phyloP scores from a whole-genome alignment of 148 eudicot genomes.

The Gaultheria prostrata region DNA sequence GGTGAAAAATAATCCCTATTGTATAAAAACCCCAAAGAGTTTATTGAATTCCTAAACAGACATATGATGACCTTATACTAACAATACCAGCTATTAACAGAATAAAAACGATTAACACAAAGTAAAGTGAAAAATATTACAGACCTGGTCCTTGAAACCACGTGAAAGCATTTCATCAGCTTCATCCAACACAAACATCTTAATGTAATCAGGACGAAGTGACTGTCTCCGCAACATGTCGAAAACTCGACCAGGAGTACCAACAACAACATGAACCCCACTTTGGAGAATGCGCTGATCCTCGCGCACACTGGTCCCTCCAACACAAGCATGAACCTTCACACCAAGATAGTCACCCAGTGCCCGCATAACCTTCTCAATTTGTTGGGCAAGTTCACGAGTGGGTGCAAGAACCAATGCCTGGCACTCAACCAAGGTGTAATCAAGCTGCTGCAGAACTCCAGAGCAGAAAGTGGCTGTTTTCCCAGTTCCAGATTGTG shows the following conservation, averaged over 20 bases:
- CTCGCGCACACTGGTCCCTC: conserved; percentile 46
- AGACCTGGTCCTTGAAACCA: conserved; percentile 38
- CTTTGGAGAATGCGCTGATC: conserved; percentile 44
- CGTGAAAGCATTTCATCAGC: conserved; percentile 56
- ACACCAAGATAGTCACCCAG: conserved; percentile 51
- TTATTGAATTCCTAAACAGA: no score
- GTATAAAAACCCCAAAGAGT: no score
- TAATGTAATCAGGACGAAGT: conserved; percentile 35
- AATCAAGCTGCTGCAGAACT: conserved; percentile 44
- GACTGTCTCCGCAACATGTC: conserved; percentile 48
- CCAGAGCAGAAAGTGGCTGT: conserved; percentile 56
- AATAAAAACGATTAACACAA: not conserved
- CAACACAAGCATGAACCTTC: conserved; percentile 52
- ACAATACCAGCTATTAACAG: not conserved
- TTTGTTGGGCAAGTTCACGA: conserved; percentile 48
- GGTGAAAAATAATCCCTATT: no score
- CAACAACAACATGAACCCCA: conserved; percentile 55
- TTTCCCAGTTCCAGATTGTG: conserved; percentile 52
- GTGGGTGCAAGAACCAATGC: conserved; percentile 55
- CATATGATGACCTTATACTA: not conserved
- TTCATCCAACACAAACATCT: conserved; percentile 52
- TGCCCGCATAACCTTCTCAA: conserved; percentile 52
- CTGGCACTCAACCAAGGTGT: conserved; percentile 38
- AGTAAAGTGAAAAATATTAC: not conserved
- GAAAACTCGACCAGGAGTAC: conserved; percentile 55